A percentile compares a stretch with the other conserved stretches of the same genome.
These are phyloP conservation scores for Boletus sp. DNA, from an alignment of 768 basidiomycete species.

Conservation along the genomic window DNA sequence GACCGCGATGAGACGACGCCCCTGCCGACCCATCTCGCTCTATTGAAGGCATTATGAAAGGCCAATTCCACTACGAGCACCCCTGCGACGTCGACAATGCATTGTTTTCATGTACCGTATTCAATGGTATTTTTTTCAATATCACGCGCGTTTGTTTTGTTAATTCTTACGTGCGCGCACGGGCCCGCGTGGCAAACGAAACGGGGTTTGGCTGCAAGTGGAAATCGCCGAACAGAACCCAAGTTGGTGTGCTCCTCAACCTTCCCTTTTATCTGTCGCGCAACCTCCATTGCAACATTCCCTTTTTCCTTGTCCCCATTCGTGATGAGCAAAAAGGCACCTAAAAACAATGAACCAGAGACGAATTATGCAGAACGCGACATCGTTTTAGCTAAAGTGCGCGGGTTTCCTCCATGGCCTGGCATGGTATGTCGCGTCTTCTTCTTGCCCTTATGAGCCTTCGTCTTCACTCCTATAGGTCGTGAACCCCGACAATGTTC, in stretches of 20 bases:
- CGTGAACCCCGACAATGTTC: slow-evolving; percentile 68
- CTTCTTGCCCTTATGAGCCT: slow-evolving; percentile 11
- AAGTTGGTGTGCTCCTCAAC: slow-evolving; percentile 39
- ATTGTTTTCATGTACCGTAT: slow-evolving; percentile 28
- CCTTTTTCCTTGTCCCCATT: slow-evolving; percentile 11
- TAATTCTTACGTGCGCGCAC: slow-evolving; percentile 38
- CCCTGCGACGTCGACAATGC: slow-evolving; percentile 19
- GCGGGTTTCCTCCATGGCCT: slow-evolving; percentile 95
- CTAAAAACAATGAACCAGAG: slow-evolving; percentile 38
- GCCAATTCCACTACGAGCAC: slow-evolving; percentile 17
- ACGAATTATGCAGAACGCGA: slow-evolving; percentile 69
- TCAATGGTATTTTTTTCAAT: slow-evolving; percentile 32
- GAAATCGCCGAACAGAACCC: slow-evolving; percentile 40
- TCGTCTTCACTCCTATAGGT: slow-evolving; percentile 47
- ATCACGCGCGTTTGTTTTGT: slow-evolving; percentile 30
- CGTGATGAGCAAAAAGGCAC: slow-evolving; percentile 52
- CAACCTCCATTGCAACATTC: slow-evolving; percentile 22
- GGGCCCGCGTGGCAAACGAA: slow-evolving; percentile 40
- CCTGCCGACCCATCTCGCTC: neutral
- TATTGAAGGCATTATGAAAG: slow-evolving; percentile 13
- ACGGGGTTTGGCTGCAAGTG: slow-evolving; percentile 36
- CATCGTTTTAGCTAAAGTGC: slow-evolving; percentile 87
- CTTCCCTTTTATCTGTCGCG: slow-evolving; percentile 38
- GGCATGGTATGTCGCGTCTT: slow-evolving; percentile 68
- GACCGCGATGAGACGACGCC: neutral